These are phyloP conservation scores for Fusarium circinatum DNA, from an alignment of 2,329 filamentous ascomycete species.

Conservation along the genomic window DNA sequence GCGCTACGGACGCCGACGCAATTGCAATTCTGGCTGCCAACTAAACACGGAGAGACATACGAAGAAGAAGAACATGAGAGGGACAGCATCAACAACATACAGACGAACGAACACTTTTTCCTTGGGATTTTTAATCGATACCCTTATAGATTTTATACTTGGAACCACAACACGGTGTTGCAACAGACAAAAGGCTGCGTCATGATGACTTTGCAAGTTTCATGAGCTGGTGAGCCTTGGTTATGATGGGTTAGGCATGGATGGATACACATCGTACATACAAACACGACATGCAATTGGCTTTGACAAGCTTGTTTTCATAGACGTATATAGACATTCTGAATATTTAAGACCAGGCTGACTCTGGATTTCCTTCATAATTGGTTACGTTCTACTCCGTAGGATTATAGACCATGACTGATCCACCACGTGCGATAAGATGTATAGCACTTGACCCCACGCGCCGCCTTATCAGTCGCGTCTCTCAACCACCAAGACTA, in stretches of 20 bases:
- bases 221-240: conserved; percentile 21
- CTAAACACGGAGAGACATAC: conserved; percentile 44
- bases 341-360: neutral
- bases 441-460: conserved; percentile 25
- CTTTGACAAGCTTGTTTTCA: conserved; percentile 31
- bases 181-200: conserved; percentile 6
- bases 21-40: conserved; percentile 69
- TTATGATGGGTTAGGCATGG: conserved; percentile 1
- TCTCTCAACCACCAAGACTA: conserved; percentile 23
- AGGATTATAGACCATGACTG: neutral
- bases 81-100: conserved; percentile 6
- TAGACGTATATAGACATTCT: conserved; percentile 22
- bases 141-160: conserved; percentile 42
- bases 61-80: neutral
- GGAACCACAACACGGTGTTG: conserved; percentile 15
- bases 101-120: conserved; percentile 26
- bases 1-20: conserved; percentile 60
- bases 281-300: conserved; percentile 9
- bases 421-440: conserved; percentile 33
- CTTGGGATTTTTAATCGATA: conserved; percentile 40
- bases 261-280: conserved; percentile 11
- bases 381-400: neutral
- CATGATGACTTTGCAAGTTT: neutral
- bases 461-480: conserved; percentile 37
- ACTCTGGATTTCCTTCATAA: neutral